A percentile compares a stretch with the other conserved stretches of the same genome.
Evolutionary conservation across 1,139 yeast species (phyloP).

Genomic region (Protomyces macrosporus): DNA sequence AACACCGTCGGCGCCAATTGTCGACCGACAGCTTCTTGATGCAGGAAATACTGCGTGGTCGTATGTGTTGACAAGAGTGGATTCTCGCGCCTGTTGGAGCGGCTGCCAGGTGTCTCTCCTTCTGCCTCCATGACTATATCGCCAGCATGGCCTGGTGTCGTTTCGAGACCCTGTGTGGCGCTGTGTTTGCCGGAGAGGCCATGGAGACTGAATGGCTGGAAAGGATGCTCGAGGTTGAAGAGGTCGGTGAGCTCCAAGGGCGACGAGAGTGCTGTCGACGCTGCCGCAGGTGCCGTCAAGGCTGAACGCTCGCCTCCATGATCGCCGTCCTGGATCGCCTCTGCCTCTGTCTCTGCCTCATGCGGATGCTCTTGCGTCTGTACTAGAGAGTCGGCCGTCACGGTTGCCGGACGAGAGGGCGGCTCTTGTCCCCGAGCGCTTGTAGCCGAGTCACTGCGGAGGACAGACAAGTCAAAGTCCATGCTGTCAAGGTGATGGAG

Average conservation of each 20-base stretch:
- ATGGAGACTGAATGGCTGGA: background rate
- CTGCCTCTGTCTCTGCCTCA: too few species aligned
- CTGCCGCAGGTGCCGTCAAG: background rate
- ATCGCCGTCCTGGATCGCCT: too few species aligned
- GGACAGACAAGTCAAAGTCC: too few species aligned
- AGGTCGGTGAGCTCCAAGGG: background rate
- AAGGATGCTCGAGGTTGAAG: background rate
- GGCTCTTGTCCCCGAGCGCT: too few species aligned
- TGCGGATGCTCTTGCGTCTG: too few species aligned
- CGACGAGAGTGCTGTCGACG: background rate
- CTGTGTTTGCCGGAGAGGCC: background rate
- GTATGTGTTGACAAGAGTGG: background rate
- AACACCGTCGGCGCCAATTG: background rate
- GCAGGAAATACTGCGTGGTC: background rate
- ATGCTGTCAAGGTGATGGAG: too few species aligned
- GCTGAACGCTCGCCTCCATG: too few species aligned
- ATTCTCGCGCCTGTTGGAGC: background rate
- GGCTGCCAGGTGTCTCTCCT: background rate
- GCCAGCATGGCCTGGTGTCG: background rate
- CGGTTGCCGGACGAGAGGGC: too few species aligned
- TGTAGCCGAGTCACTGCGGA: too few species aligned
- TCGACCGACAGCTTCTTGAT: background rate
- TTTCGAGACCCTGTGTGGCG: background rate
- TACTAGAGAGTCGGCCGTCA: too few species aligned
- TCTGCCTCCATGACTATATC: background rate